These are phyloP conservation scores for Rauvolfia tetraphylla DNA, from an alignment of 257 asterid genomes.

Conservation along the genomic window DNA sequence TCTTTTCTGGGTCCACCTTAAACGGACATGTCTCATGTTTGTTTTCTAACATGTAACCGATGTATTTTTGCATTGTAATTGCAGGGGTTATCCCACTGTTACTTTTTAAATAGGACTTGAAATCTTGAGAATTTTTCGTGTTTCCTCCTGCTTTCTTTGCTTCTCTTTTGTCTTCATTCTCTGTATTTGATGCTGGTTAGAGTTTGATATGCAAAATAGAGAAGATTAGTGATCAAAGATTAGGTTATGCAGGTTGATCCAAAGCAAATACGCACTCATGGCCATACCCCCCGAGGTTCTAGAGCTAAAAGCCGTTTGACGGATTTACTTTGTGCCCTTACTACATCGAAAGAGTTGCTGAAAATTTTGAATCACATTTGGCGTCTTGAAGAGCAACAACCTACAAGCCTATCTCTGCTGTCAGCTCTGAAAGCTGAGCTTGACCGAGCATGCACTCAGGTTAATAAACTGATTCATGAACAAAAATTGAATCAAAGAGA, in stretches of 20 bases:
- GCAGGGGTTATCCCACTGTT: conserved; percentile 1
- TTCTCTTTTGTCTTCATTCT: neutral
- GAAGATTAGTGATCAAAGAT: conserved; percentile 1
- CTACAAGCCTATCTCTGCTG: conserved; percentile 58
- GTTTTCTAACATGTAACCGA: conserved; percentile 27
- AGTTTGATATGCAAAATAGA: neutral
- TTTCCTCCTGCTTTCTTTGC: neutral
- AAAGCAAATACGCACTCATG: conserved; percentile 38
- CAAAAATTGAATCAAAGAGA: conserved; percentile 41
- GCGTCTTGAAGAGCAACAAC: conserved; percentile 46
- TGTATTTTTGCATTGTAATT: neutral
- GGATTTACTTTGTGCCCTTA: conserved; percentile 63
- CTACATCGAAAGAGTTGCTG: conserved; percentile 70
- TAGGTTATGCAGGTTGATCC: conserved; percentile 50
- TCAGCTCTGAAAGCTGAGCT: conserved; percentile 74
- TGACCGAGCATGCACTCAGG: conserved; percentile 50
- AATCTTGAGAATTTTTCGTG: neutral
- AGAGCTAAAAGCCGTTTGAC: conserved; percentile 54
- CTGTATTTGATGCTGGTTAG: neutral
- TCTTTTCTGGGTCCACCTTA: conserved; percentile 47
- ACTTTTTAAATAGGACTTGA: conserved; percentile 1
- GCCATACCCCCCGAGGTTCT: conserved; percentile 34
- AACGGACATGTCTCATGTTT: conserved; percentile 43
- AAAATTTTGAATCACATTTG: conserved; percentile 57
- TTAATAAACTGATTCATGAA: conserved; percentile 54